A percentile compares a stretch with the other conserved stretches of the same genome.
Conservation (phyloP, 23 red algal genomes). For the Gracilaria domingensis region DNA sequence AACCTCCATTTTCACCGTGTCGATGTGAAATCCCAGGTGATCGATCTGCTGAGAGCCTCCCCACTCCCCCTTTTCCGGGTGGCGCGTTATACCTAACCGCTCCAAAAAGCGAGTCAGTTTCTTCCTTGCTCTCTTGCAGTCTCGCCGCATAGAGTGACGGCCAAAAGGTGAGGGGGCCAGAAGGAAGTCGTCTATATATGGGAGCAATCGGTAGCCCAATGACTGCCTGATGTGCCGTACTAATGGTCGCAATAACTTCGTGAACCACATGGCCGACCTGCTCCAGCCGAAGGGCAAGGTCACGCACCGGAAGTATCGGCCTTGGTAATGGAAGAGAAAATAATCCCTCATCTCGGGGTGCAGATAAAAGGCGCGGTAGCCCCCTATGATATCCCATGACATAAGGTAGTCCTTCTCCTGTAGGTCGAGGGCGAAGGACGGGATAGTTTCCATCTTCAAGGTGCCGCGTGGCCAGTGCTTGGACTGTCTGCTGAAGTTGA, state of each 20-base stretch:
- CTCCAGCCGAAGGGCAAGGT: slow-evolving; percentile 31
- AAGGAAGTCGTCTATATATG: slow-evolving; percentile 56
- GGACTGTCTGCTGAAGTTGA: not conserved
- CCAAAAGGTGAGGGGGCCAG: not conserved
- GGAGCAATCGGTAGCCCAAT: not conserved
- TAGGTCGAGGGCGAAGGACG: not conserved
- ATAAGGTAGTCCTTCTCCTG: not conserved
- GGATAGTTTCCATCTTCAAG: slow-evolving; percentile 24
- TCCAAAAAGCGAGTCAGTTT: not conserved
- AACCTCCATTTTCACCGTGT: slow-evolving; percentile 2
- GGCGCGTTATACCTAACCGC: not conserved
- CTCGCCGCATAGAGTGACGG: not conserved
- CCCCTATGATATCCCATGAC: slow-evolving; percentile 3
- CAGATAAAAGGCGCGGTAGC: slow-evolving; percentile 21
- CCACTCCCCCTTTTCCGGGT: slow-evolving; percentile 24
- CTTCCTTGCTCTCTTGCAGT: not conserved
- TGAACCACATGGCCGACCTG: not conserved
- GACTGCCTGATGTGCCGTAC: not conserved
- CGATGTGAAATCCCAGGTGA: slow-evolving; percentile 28
- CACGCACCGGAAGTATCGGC: slow-evolving; percentile 37
- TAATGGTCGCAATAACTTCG: slow-evolving; percentile 35
- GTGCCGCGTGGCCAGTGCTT: not conserved
- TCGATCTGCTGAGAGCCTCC: not conserved
- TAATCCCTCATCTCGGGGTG: not conserved
- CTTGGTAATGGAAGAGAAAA: not conserved